A percentile compares a stretch with the other conserved stretches of the same genome.
Evolutionary conservation across 441 rosid genomes (phyloP).

Genomic region (Adansonia madagascariensis): DNA sequence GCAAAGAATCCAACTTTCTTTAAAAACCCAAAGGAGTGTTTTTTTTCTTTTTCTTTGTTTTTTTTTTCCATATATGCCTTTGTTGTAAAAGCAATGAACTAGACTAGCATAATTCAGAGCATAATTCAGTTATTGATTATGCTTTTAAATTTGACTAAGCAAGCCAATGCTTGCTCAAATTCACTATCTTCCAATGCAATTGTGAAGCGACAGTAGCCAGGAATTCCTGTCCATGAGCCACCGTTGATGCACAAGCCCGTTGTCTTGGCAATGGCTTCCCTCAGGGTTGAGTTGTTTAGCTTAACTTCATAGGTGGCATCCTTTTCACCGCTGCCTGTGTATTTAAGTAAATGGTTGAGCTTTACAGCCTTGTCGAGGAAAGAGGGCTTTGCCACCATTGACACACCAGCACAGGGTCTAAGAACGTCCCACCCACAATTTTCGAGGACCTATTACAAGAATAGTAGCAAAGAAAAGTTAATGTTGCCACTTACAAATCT

Average conservation of each 20-base stretch:
- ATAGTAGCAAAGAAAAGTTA: neutral
- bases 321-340: constrained; percentile 28
- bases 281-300: constrained; percentile 63
- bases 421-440: constrained; percentile 86
- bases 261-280: constrained; percentile 67
- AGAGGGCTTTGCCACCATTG: constrained; percentile 84
- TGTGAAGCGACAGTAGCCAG: constrained; percentile 88
- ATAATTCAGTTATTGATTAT: constrained; percentile 34
- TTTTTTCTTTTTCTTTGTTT: neutral
- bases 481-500: neutral
- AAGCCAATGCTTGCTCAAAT: constrained; percentile 72
- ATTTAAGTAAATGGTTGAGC: constrained; percentile 35
- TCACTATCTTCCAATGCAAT: constrained; percentile 71
- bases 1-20: constrained; percentile 4
- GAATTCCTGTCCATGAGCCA: constrained; percentile 81
- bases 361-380: constrained; percentile 62
- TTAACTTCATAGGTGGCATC: constrained; percentile 38
- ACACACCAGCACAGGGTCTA: constrained; percentile 64
- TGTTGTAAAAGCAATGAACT: constrained; percentile 13
- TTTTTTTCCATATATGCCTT: neutral
- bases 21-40: neutral
- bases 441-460: constrained; percentile 57
- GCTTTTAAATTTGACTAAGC: constrained; percentile 60
- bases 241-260: constrained; percentile 89
- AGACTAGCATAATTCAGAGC: neutral